Evolutionary conservation across 2,329 filamentous ascomycete genomes (phyloP).

Genomic region (Exserohilum turcica): DNA sequence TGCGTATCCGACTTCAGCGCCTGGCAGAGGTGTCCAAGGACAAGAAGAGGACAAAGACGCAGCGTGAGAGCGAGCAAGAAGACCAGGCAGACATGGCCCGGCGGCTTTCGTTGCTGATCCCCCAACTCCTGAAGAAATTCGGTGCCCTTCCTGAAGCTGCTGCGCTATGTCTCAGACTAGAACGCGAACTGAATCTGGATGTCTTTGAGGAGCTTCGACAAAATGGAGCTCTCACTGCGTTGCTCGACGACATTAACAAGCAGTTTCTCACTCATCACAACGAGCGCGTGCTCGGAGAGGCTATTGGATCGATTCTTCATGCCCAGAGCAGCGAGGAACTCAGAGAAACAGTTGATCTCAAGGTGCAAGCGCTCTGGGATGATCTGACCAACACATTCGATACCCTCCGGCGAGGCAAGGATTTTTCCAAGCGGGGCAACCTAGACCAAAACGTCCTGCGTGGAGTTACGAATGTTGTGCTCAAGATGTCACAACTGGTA

Average conservation of each 20-base stretch:
- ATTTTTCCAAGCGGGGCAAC: constrained; percentile 73
- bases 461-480: constrained; percentile 73
- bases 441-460: constrained; percentile 68
- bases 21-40: constrained; percentile 65
- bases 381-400: constrained; percentile 75
- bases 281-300: constrained; percentile 81
- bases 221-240: constrained; percentile 77
- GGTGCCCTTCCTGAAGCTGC: constrained; percentile 87
- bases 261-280: constrained; percentile 95
- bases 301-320: constrained; percentile 79
- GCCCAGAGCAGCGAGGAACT: constrained; percentile 86
- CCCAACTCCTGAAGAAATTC: constrained; percentile 87
- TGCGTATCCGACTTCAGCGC: constrained; percentile 73
- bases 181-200: constrained; percentile 84
- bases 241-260: constrained; percentile 89
- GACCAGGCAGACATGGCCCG: constrained; percentile 79
- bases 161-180: constrained; percentile 80
- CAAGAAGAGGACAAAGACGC: constrained; percentile 61
- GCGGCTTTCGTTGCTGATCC: constrained; percentile 77
- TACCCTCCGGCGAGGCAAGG: constrained; percentile 69
- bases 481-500: constrained; percentile 80
- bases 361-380: constrained; percentile 84
- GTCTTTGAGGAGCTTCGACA: constrained; percentile 88
- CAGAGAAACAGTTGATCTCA: constrained; percentile 81
- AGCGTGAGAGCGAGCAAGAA: constrained; percentile 67